These are phyloP conservation scores for Ustilago bromivora DNA, from an alignment of 1,284 basidiomycete genomes.

Conservation along the genomic window DNA sequence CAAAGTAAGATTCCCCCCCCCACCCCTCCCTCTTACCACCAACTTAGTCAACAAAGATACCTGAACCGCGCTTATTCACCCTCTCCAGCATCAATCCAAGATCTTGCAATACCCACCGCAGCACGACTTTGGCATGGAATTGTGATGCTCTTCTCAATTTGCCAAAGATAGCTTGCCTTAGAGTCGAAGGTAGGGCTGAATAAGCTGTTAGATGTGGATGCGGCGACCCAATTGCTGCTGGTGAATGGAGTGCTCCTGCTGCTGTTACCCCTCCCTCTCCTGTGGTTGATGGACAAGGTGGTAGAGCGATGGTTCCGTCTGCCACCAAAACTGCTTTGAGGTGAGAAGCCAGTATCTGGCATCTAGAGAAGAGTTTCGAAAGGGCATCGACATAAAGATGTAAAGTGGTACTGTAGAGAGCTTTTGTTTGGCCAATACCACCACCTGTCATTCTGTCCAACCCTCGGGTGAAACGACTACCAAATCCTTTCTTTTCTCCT, in stretches of 20 bases:
- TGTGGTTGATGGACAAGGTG: not conserved
- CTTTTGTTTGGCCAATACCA: conserved; percentile 15
- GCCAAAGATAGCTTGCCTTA: conserved; percentile 78
- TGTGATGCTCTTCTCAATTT: conserved; percentile 84
- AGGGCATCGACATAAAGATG: conserved; percentile 17
- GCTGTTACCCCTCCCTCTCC: not conserved
- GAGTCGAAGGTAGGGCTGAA: conserved; percentile 70
- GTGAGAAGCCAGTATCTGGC: conserved; percentile 4
- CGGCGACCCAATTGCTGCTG: conserved; percentile 16
- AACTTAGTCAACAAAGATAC: conserved; percentile 6
- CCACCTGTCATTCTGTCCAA: conserved; percentile 33
- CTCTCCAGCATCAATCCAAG: conserved; percentile 77
- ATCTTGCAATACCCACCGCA: conserved; percentile 88
- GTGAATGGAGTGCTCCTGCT: conserved; percentile 2
- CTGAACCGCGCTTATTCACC: conserved; percentile 73
- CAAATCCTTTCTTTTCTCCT: conserved; percentile 10
- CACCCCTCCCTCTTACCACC: not conserved
- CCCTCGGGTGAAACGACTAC: conserved; percentile 20
- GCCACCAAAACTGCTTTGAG: conserved; percentile 14
- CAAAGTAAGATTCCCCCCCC: not conserved
- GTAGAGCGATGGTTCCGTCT: conserved; percentile 9
- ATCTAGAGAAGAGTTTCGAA: not conserved
- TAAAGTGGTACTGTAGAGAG: conserved; percentile 1
- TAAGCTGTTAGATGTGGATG: conserved; percentile 25
- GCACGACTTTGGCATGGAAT: conserved; percentile 88